Evolutionary conservation across 768 basidiomycete genomes (phyloP), one percentile per base, ranked within the genome.

Genomic region (Boletus pseudo-olivaceus): DNA sequence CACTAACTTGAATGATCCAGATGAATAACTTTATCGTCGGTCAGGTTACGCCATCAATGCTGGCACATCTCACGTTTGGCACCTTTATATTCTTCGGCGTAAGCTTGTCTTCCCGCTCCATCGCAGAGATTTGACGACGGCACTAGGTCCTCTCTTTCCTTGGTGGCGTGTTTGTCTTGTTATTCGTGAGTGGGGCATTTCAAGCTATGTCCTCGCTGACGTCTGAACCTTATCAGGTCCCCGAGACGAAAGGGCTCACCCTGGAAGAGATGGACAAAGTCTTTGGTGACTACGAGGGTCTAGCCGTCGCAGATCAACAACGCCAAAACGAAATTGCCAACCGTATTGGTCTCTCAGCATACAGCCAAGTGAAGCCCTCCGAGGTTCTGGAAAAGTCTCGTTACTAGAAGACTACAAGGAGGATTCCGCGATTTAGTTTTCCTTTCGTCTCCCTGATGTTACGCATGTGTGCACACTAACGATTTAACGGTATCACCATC

Each of bases 231-330:
- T 42, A 6, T 5, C 17, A 83, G 81, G 80, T 84, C 2, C 85
- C 85, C n/a, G 84, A 87, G 72, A 87, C 85, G 15, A 88, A 88
- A 71, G 84, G 82, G 32, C 75, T 87, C 4, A 80, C 82, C 3
- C 75, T 90, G 43, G 88, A 91, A 64, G 87, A 91, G 68, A 87
- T 90, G 82, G 89, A 92, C 68, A 80, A 81, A 29, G 80, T 87
- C 19, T 92, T 92, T 67, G 84, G 85, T 32, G 81, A 80, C 49
- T 73, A 71, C 9, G 68, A 66, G 44, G 81, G 81, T 34, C 70
- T 85, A 42, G 83, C 79, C 1, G 73, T 73, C 11, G 79, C 81
- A 17, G 89, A 91, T 66, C 73, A 76, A 57, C 68, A 70, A 47
- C 74, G 78, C 49, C 73, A 77, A 51, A 67, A 65, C 29, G 72